Percentiles rank a stretch among this genome's conserved stretches.
These are phyloP conservation scores for Mycena indigotica DNA, from an alignment of 768 basidiomycete genomes.

Conservation along the genomic window DNA sequence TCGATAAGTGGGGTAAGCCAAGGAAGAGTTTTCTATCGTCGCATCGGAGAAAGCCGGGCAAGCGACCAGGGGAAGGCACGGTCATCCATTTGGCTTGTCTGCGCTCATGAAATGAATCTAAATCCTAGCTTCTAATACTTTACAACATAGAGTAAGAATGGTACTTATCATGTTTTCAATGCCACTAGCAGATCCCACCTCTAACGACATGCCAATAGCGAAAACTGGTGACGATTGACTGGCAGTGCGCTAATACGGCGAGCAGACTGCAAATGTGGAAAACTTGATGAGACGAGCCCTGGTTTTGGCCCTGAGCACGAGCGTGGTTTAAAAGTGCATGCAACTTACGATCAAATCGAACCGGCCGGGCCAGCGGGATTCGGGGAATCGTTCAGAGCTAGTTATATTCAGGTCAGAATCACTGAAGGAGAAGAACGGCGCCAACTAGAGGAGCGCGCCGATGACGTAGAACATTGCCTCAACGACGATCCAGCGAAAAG, in stretches of 20 bases:
- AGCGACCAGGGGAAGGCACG: too few species aligned
- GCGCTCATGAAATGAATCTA: too few species aligned
- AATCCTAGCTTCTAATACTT: too few species aligned
- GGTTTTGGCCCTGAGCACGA: too few species aligned
- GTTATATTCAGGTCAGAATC: neutral
- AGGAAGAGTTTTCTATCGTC: too few species aligned
- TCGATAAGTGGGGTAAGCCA: too few species aligned
- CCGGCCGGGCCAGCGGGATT: constrained; percentile 2
- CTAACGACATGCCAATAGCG: constrained; percentile 4
- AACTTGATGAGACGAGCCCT: constrained; percentile 18
- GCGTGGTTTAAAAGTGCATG: neutral
- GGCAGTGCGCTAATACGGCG: constrained; percentile 10
- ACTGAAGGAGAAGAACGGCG: neutral
- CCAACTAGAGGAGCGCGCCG: constrained; percentile 14
- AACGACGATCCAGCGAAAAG: constrained; percentile 5
- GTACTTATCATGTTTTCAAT: too few species aligned
- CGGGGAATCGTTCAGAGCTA: constrained; percentile 15
- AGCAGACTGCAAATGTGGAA: constrained; percentile 18
- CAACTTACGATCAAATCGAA: neutral
- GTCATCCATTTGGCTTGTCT: too few species aligned
- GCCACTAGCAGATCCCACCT: constrained; percentile 1
- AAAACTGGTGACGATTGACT: constrained; percentile 1
- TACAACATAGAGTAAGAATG: too few species aligned
- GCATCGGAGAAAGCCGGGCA: too few species aligned
- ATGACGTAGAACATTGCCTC: constrained; percentile 10